A percentile compares a stretch with the other conserved stretches of the same genome.
Conservation (phyloP, 345 rosid genomes). For the Geranium rotundifolium region DNA sequence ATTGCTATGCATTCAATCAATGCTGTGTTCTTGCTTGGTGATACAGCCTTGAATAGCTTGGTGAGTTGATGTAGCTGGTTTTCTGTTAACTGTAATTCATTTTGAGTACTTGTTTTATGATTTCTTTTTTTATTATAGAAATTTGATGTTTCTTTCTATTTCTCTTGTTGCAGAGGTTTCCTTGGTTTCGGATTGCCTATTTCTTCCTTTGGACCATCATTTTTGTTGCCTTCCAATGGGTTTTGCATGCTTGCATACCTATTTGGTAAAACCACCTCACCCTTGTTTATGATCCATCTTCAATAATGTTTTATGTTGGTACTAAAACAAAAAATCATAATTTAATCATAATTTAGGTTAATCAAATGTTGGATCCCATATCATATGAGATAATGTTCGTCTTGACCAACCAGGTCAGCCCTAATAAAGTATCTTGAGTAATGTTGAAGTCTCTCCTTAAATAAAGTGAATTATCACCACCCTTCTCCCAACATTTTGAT, state of each 20-base stretch:
- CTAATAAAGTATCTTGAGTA: too few species aligned
- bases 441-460: too few species aligned
- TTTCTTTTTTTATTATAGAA: background rate
- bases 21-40: slow-evolving; percentile 65
- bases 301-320: slow-evolving; percentile 2
- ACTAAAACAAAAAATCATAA: too few species aligned
- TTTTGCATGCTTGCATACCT: slow-evolving; percentile 51
- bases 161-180: slow-evolving; percentile 53
- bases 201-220: slow-evolving; percentile 73
- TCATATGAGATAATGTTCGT: too few species aligned
- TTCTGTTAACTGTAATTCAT: background rate
- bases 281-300: slow-evolving; percentile 1
- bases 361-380: too few species aligned
- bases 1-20: slow-evolving; percentile 80
- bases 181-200: slow-evolving; percentile 80
- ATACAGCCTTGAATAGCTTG: slow-evolving; percentile 70
- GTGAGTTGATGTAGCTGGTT: slow-evolving; percentile 22
- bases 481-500: too few species aligned
- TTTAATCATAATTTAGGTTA: too few species aligned
- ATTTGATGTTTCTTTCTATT: background rate
- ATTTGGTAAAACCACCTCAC: slow-evolving; percentile 36
- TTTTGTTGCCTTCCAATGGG: slow-evolving; percentile 84
- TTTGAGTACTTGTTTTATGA: background rate
- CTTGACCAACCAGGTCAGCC: too few species aligned
- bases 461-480: too few species aligned